Conservation (phyloP, 169 alveolate species). For the Plasmodium fragile region DNA sequence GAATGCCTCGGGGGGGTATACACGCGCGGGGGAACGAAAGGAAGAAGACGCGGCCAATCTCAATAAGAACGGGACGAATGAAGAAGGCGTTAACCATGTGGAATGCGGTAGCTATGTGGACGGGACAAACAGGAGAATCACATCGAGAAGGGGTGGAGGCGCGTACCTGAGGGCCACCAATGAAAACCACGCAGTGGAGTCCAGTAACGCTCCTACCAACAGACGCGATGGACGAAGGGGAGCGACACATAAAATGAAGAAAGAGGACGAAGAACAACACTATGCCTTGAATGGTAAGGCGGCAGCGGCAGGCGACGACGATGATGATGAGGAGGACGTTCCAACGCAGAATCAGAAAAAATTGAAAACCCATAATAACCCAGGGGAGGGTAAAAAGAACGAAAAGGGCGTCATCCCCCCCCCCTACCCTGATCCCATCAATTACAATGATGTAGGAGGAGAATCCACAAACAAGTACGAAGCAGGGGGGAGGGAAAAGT, state of each 20-base stretch:
- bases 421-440: neutral
- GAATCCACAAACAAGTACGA: neutral
- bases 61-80: neutral
- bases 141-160: slow-evolving; percentile 3
- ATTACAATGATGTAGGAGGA: neutral
- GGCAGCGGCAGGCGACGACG: neutral
- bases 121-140: slow-evolving; percentile 14
- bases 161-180: neutral
- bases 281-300: neutral
- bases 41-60: neutral
- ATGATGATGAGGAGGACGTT: neutral
- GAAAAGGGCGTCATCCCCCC: neutral
- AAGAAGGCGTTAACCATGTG: neutral
- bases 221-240: neutral
- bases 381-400: neutral
- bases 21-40: neutral
- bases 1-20: neutral
- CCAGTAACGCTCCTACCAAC: neutral
- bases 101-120: neutral
- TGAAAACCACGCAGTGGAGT: neutral
- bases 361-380: neutral
- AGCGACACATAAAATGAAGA: neutral
- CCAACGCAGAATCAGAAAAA: neutral
- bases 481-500: neutral
- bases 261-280: neutral